Evolutionary conservation across 1,284 basidiomycete genomes (phyloP).

Genomic region (Ganoderma lucidum): DNA sequence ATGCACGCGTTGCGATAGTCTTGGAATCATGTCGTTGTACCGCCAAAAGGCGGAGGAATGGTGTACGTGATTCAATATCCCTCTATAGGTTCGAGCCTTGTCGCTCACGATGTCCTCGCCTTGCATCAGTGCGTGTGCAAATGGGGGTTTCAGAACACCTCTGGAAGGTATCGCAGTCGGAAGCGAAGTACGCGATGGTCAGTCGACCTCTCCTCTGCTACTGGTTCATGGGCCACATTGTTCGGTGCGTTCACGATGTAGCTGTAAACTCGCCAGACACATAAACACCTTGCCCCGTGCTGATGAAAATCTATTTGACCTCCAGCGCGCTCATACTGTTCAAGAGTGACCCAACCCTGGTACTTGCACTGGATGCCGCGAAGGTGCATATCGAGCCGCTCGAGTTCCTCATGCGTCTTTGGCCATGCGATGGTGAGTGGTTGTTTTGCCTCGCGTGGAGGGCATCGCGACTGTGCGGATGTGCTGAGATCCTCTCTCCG

Average conservation of each 20-base stretch:
- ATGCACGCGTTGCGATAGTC: constrained; percentile 40
- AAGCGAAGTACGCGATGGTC: constrained; percentile 62
- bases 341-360: constrained; percentile 64
- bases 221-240: constrained; percentile 79
- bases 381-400: constrained; percentile 65
- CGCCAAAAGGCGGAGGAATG: constrained; percentile 72
- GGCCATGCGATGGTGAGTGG: constrained; percentile 67
- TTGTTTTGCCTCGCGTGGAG: not conserved
- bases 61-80: constrained; percentile 54
- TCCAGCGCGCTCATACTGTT: constrained; percentile 64
- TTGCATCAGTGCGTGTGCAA: constrained; percentile 63
- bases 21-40: constrained; percentile 59
- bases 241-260: constrained; percentile 50
- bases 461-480: not conserved
- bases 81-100: not conserved
- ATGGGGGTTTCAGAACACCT: constrained; percentile 62
- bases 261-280: not conserved
- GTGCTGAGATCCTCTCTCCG: not conserved
- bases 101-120: constrained; percentile 14
- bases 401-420: constrained; percentile 68
- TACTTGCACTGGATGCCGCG: constrained; percentile 68
- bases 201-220: constrained; percentile 71
- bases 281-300: not conserved
- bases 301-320: not conserved
- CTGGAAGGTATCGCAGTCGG: constrained; percentile 58